A percentile compares a stretch with the other conserved stretches of the same genome.
Evolutionary conservation across 176 grass and related monocot genomes (phyloP).

Genomic region (Aegilops speltoides): DNA sequence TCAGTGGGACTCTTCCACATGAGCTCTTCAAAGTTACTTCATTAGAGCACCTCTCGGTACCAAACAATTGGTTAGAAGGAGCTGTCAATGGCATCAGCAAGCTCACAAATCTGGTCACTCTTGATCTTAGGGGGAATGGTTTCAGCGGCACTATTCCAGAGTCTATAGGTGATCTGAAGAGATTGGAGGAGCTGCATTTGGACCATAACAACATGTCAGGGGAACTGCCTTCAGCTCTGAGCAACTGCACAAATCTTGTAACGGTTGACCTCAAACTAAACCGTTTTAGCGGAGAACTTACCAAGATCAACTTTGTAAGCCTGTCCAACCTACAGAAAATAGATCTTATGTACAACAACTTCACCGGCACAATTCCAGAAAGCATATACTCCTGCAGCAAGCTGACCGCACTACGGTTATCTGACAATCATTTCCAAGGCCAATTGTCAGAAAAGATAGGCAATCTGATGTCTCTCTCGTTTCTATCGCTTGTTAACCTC

Average conservation of each 20-base stretch:
- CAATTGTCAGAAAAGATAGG: no score
- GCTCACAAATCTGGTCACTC: constrained; percentile 2
- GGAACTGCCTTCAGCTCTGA: neutral
- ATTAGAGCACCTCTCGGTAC: constrained; percentile 24
- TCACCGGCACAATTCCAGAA: neutral
- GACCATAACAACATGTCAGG: constrained; percentile 8
- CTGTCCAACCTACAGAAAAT: constrained; percentile 24
- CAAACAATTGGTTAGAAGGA: neutral
- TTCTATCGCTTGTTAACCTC: no score
- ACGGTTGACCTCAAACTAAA: constrained; percentile 41
- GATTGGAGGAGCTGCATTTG: constrained; percentile 10
- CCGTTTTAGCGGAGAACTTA: constrained; percentile 25
- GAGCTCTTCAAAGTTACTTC: constrained; percentile 17
- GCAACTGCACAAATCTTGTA: constrained; percentile 18
- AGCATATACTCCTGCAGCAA: neutral
- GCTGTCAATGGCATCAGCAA: neutral
- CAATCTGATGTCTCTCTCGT: no score
- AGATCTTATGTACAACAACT: constrained; percentile 24
- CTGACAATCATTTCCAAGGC: no score
- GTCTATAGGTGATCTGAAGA: constrained; percentile 10
- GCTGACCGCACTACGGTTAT: no score
- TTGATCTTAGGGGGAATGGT: constrained; percentile 13
- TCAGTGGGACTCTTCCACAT: neutral
- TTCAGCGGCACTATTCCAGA: neutral
- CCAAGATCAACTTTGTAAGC: constrained; percentile 32